Percentiles rank a stretch among this genome's conserved stretches.
phyloP scores from a whole-genome alignment of 2,329 filamentous ascomycete genomes.

The Leptographium lundbergii region DNA sequence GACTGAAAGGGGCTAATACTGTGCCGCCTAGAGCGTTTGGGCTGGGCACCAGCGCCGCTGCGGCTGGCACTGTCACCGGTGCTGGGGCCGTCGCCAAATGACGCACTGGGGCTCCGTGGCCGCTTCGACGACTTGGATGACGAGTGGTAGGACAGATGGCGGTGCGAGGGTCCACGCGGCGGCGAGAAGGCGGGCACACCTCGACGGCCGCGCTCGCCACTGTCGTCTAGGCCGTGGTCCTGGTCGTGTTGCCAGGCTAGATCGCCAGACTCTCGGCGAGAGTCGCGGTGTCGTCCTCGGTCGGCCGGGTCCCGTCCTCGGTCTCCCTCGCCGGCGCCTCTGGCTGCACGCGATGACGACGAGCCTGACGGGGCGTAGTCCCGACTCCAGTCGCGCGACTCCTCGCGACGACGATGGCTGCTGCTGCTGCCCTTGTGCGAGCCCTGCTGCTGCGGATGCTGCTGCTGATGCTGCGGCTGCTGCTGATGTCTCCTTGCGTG shows the following conservation, averaged over 20 bases:
- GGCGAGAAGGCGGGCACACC: not conserved
- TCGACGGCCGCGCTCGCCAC: not conserved
- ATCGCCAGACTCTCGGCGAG: slow-evolving; percentile 7
- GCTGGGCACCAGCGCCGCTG: slow-evolving; percentile 5
- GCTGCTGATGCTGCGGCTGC: slow-evolving; percentile 8
- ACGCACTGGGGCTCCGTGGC: slow-evolving; percentile 17
- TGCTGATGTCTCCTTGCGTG: slow-evolving; percentile 2
- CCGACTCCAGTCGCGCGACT: slow-evolving; percentile 19
- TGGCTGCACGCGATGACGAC: not conserved
- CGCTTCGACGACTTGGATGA: slow-evolving; percentile 13
- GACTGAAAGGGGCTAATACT: slow-evolving; percentile 3
- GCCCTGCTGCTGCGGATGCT: not conserved
- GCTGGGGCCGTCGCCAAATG: slow-evolving; percentile 3
- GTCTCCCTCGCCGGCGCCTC: slow-evolving; percentile 8
- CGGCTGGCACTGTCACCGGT: not conserved
- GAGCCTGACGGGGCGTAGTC: slow-evolving; percentile 5
- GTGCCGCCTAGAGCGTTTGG: slow-evolving; percentile 9
- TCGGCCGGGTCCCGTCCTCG: slow-evolving; percentile 5
- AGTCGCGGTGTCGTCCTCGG: slow-evolving; percentile 9
- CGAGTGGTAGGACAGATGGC: not conserved
- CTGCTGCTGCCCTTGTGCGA: not conserved
- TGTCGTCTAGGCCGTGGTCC: not conserved
- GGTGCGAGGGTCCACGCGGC: too few relatives aligned
- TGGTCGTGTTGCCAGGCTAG: slow-evolving; percentile 9
- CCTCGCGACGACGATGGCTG: slow-evolving; percentile 13